Evolutionary conservation across 78 protist species (phyloP).

Genomic region (Protostelium mycophagum): DNA sequence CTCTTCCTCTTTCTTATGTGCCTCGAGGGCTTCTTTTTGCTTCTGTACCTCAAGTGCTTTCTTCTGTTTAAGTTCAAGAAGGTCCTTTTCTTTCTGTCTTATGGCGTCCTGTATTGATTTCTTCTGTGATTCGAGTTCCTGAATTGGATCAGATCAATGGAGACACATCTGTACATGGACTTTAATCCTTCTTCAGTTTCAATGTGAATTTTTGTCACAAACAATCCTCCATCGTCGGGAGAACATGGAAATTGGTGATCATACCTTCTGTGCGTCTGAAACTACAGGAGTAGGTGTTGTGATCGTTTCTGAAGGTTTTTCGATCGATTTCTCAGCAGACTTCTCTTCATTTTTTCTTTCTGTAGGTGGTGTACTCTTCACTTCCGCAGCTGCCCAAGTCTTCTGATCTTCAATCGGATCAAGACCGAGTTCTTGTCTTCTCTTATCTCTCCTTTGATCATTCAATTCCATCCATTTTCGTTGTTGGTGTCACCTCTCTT

Average conservation of each 20-base stretch:
- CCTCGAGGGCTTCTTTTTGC: neutral
- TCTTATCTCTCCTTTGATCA: neutral
- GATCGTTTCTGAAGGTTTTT: neutral
- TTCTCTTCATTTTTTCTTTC: neutral
- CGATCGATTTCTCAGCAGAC: neutral
- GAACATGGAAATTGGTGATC: no score
- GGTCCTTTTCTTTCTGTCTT: neutral
- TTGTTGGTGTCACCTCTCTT: neutral
- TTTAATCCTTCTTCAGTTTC: neutral
- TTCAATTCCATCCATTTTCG: neutral
- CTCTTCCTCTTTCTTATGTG: neutral
- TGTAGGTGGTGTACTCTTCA: neutral
- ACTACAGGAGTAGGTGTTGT: neutral
- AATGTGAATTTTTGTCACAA: neutral
- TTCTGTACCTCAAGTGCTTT: neutral
- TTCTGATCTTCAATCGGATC: neutral
- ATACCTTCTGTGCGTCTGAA: neutral
- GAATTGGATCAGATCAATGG: neutral
- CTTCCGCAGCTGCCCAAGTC: neutral
- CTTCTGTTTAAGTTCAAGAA: neutral
- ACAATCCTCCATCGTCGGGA: no score
- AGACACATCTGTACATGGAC: neutral
- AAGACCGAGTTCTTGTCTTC: neutral
- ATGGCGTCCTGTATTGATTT: neutral
- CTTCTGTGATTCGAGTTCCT: neutral